Conservation (phyloP, 306 rosid species). For the Vigna angularis region DNA sequence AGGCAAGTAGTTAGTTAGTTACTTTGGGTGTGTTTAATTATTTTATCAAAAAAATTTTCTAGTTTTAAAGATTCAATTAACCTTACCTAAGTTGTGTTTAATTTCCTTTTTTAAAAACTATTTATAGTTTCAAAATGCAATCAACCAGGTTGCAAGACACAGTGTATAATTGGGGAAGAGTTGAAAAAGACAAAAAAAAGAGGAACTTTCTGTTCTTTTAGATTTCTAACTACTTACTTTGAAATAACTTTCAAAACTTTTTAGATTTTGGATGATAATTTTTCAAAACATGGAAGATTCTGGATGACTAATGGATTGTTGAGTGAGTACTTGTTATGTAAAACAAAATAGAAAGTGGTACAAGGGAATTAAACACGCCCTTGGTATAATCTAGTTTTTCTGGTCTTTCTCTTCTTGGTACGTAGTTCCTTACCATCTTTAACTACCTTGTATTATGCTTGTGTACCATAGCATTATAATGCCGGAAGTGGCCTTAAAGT, state of each 20-base stretch:
- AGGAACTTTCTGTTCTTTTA: too few species aligned
- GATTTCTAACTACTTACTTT: too few species aligned
- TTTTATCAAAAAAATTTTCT: background rate
- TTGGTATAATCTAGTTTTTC: background rate
- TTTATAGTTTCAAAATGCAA: too few species aligned
- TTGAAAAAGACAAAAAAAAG: background rate
- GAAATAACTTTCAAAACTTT: background rate
- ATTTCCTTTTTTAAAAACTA: too few species aligned
- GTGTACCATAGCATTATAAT: background rate
- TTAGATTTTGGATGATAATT: background rate
- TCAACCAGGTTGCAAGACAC: too few species aligned
- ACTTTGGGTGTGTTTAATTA: too few species aligned
- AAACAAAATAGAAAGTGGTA: background rate
- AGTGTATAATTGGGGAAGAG: background rate
- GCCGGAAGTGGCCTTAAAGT: background rate
- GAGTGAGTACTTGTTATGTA: background rate
- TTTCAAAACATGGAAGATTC: background rate
- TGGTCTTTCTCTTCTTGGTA: background rate
- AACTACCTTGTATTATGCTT: background rate
- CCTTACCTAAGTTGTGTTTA: too few species aligned
- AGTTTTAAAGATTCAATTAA: too few species aligned
- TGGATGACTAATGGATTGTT: background rate
- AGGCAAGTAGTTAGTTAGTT: conserved; percentile 52
- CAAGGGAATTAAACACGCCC: background rate
- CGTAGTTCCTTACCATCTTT: background rate